Conservation (phyloP, 768 basidiomycete species). For the Trametes villosa region DNA sequence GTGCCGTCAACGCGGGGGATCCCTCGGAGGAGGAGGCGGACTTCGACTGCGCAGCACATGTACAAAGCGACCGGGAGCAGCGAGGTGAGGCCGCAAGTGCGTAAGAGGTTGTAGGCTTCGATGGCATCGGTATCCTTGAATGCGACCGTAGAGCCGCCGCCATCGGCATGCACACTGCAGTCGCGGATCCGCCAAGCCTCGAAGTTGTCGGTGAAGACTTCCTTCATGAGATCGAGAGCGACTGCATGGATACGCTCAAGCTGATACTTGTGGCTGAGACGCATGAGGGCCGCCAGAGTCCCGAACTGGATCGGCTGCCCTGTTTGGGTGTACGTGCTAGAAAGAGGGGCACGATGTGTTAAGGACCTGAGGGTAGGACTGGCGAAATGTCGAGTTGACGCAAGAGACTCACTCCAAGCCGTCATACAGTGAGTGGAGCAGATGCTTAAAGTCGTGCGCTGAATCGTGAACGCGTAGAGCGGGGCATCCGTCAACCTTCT, state of each 20-base stretch:
- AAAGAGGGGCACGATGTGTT: background rate
- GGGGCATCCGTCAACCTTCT: conserved; percentile 1
- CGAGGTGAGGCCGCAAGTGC: background rate
- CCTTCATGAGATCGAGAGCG: background rate
- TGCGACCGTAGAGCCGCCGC: background rate
- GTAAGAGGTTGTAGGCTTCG: background rate
- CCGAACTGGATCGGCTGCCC: background rate
- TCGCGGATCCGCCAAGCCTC: background rate
- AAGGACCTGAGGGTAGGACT: too few species aligned
- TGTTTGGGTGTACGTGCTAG: too few species aligned
- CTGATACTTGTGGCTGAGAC: conserved; percentile 10
- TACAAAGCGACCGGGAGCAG: background rate
- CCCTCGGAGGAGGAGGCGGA: background rate
- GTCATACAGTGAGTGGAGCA: conserved; percentile 13
- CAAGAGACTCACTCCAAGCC: too few species aligned
- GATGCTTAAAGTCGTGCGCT: background rate
- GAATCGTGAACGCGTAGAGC: conserved; percentile 1
- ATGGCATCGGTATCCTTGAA: background rate
- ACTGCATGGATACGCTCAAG: background rate
- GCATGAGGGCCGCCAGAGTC: background rate
- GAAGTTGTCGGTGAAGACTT: background rate
- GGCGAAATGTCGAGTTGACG: too few species aligned
- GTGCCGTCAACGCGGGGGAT: background rate
- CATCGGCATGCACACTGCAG: too few species aligned
- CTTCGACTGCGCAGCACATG: background rate